phyloP scores from a whole-genome alignment of 257 asterid species.

The Solanum acaule region DNA sequence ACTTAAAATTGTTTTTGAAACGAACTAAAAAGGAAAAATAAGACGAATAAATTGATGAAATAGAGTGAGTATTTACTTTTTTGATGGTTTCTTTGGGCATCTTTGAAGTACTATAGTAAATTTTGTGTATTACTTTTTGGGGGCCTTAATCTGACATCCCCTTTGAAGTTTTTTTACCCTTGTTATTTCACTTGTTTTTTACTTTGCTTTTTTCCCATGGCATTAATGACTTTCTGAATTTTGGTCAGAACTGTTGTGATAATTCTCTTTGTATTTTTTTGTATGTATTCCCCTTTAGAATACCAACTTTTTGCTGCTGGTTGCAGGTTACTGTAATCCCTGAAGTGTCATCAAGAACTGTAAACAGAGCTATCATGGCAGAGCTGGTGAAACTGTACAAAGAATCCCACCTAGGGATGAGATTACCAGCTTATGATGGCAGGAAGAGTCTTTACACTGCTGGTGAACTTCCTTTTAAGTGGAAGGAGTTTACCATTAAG shows the following conservation, averaged over 20 bases:
- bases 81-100: background rate
- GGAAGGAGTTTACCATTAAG: constrained; percentile 81
- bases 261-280: constrained; percentile 3
- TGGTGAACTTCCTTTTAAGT: constrained; percentile 89
- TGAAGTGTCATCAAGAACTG: constrained; percentile 76
- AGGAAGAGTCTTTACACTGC: constrained; percentile 90
- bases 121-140: constrained; percentile 23
- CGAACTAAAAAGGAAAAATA: background rate
- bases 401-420: constrained; percentile 86
- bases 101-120: constrained; percentile 2
- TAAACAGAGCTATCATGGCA: constrained; percentile 80
- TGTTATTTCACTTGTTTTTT: constrained; percentile 14
- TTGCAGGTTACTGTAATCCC: constrained; percentile 88
- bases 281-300: background rate
- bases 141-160: constrained; percentile 39
- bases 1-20: background rate
- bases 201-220: constrained; percentile 17
- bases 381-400: constrained; percentile 75
- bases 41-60: background rate
- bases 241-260: constrained; percentile 21
- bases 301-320: background rate
- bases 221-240: constrained; percentile 31
- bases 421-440: constrained; percentile 96
- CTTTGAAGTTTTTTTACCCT: constrained; percentile 19
- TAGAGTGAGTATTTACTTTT: background rate